Base-by-base conservation (phyloP, 306 rosid genomes). In the Malus sylvestris region DNA sequence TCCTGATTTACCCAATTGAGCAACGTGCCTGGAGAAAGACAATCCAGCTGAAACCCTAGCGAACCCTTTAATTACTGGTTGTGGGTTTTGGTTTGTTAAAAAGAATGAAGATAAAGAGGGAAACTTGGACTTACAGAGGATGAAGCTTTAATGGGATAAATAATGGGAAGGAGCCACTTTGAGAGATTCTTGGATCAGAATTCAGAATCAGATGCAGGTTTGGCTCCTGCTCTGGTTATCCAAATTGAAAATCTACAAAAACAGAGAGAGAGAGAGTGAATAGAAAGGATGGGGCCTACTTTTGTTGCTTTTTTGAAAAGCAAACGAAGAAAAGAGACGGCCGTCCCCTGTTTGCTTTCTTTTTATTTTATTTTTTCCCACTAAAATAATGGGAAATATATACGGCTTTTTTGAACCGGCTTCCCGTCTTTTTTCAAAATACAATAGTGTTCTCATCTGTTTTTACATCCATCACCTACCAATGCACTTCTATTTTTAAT, bases 51-150 rank as follows among this genome's bases (percentile, higher is more conserved):
- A 73, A 87, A 91, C 87, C 91, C 90, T 88, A 87, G 73, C 74
- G 10, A 45, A 45, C 51, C 51, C 51, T 67, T 53, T 35, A 64
- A 64, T 64, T 23, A 40, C 18, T 15, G 49, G 46, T 18, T 15
- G 42, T 40, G 58, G 32, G 40, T 35, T 18, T 27, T 14, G 32
- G 40, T 58, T 65, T 3, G 59, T 62, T 62, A 14, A 27, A 64
- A n/a, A 64, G 68, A 75, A 76, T 32, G 73, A 25, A 64, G 78
- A 70, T 73, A 85, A 82, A 81, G 78, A 76, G 58, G 75, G 51
- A 66, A 78, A 67, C 61, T 78, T 71, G 80, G 78, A 90, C 97
- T 87, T 81, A 92, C 96, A 80, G 88, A 88, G 80, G 81, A 91
- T 64, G 75, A 73, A 81, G 76, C 77, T 70, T 40, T 49, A 69